Percentiles rank a stretch among this genome's conserved stretches.
These are phyloP conservation scores for Bipolaris cookei DNA, from an alignment of 2,329 filamentous ascomycete genomes.

Conservation along the genomic window DNA sequence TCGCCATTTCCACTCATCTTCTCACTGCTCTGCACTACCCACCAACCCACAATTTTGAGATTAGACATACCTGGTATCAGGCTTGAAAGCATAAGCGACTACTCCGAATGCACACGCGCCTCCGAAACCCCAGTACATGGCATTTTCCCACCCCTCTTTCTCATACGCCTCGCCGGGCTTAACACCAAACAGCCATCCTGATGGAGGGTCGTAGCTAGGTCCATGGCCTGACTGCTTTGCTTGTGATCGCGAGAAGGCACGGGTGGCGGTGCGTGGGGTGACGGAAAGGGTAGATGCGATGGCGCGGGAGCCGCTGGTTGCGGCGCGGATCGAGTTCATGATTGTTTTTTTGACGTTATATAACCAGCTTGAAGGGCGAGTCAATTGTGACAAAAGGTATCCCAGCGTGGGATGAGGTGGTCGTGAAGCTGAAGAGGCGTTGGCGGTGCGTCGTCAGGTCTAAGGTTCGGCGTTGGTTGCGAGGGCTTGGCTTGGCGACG, in stretches of 20 bases:
- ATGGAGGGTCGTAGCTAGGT: constrained; percentile 85
- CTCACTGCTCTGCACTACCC: background rate
- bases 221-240: constrained; percentile 58
- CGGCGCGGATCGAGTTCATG: constrained; percentile 39
- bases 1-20: background rate
- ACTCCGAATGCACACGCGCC: constrained; percentile 75
- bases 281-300: constrained; percentile 26
- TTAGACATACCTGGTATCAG: constrained; percentile 89
- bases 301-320: constrained; percentile 32
- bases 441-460: constrained; percentile 9
- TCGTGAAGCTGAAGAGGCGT: constrained; percentile 14
- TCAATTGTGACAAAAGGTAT: constrained; percentile 2
- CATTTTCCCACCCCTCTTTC: constrained; percentile 94
- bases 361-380: background rate
- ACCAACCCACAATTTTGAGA: background rate
- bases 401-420: constrained; percentile 7
- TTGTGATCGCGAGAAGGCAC: constrained; percentile 35
- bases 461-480: constrained; percentile 14
- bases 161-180: constrained; percentile 95
- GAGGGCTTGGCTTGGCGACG: constrained; percentile 20
- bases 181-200: constrained; percentile 91
- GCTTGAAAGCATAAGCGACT: constrained; percentile 92
- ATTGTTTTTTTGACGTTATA: constrained; percentile 5
- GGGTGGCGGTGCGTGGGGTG: constrained; percentile 21
- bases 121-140: constrained; percentile 85